These are phyloP conservation scores for Hanseniaspora guilliermondii DNA, from an alignment of 805 yeast species.

Conservation along the genomic window DNA sequence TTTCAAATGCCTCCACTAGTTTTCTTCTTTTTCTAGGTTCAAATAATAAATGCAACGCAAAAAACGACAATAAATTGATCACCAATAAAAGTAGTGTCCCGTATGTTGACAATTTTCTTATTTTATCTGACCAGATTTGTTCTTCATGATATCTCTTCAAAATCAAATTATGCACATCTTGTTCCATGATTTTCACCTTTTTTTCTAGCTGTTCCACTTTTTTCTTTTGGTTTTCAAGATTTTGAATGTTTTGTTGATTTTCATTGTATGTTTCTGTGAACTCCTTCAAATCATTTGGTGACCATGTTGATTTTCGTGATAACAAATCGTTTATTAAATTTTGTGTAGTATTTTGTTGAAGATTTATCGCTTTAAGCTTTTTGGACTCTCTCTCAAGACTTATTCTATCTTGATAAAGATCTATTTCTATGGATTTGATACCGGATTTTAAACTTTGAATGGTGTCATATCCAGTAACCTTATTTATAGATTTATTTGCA, in stretches of 20 bases:
- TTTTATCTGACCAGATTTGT: conserved; percentile 95
- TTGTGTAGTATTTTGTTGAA: conserved; percentile 56
- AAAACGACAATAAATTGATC: conserved; percentile 61
- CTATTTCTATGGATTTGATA: conserved; percentile 45
- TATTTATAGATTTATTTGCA: conserved; percentile 64
- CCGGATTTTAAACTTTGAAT: conserved; percentile 58
- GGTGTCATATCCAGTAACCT: conserved; percentile 78
- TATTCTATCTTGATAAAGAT: conserved; percentile 37
- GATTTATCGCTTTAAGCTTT: conserved; percentile 48
- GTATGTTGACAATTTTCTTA: conserved; percentile 89
- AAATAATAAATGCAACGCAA: conserved; percentile 70
- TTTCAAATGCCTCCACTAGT: conserved; percentile 72
- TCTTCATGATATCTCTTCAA: conserved; percentile 89
- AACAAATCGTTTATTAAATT: conserved; percentile 75
- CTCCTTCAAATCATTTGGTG: conserved; percentile 60
- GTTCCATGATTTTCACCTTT: conserved; percentile 55
- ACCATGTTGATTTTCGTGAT: conserved; percentile 78
- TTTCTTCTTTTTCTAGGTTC: conserved; percentile 91
- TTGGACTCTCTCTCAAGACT: conserved; percentile 39
- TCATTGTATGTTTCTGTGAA: conserved; percentile 71
- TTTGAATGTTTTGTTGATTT: conserved; percentile 61
- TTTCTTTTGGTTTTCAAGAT: conserved; percentile 41
- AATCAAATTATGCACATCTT: conserved; percentile 60
- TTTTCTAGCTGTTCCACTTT: conserved; percentile 44
- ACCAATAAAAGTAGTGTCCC: conserved; percentile 89